Conservation (phyloP, 306 rosid genomes). For the Sindora glabra region DNA sequence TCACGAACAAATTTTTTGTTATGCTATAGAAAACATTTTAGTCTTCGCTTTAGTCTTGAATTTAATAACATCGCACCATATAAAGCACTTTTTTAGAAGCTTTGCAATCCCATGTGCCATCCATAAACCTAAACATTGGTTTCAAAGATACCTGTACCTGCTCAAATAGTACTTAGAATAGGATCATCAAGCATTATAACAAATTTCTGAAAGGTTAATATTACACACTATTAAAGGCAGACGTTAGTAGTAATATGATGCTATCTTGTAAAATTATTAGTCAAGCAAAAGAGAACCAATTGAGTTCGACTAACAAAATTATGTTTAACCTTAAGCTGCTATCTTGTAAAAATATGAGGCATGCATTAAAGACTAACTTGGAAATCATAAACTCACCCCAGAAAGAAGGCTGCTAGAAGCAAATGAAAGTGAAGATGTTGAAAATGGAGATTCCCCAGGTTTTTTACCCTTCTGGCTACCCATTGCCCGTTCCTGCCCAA, state of each 20-base stretch:
- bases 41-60: too few relatives aligned
- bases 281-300: too few relatives aligned
- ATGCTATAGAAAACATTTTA: too few relatives aligned
- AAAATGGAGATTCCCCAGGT: conserved; percentile 70
- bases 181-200: neutral
- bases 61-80: too few relatives aligned
- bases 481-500: conserved; percentile 36
- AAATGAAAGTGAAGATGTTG: conserved; percentile 67
- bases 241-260: neutral
- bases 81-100: too few relatives aligned
- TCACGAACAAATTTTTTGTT: neutral
- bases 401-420: conserved; percentile 66
- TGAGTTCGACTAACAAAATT: too few relatives aligned
- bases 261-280: neutral
- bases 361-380: conserved; percentile 11
- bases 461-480: conserved; percentile 42
- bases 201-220: neutral
- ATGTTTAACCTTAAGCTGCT: too few relatives aligned
- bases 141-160: neutral
- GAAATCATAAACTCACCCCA: conserved; percentile 60
- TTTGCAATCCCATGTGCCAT: neutral
- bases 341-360: too few relatives aligned
- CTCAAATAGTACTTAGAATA: neutral
- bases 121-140: neutral
- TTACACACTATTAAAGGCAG: neutral